phyloP scores from a whole-genome alignment of 108 stramenopile genomes.

The Pseudonitzschia pungens region DNA sequence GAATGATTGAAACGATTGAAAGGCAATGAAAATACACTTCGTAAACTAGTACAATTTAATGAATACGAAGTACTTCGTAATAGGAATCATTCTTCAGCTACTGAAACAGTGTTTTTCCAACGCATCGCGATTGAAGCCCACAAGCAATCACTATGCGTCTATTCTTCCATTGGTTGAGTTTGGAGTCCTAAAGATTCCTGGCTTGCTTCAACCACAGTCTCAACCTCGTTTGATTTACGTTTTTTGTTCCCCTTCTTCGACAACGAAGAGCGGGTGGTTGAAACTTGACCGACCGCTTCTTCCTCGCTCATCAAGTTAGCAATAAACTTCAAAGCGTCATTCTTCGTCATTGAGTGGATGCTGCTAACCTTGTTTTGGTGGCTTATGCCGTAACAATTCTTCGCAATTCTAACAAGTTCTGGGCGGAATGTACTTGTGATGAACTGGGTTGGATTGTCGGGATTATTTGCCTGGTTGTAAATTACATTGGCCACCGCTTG shows the following conservation, averaged over 20 bases:
- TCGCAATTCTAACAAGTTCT: constrained; percentile 91
- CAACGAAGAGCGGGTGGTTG: constrained; percentile 48
- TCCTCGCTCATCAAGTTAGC: constrained; percentile 90
- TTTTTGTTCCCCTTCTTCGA: constrained; percentile 11
- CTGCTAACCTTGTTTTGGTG: constrained; percentile 89
- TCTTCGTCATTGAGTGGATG: constrained; percentile 76
- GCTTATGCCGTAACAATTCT: constrained; percentile 85
- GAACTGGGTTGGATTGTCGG: constrained; percentile 96
- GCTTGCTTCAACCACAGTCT: neutral
- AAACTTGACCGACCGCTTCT: constrained; percentile 68
- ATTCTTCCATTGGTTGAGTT: constrained; percentile 4
- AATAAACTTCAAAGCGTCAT: constrained; percentile 86
- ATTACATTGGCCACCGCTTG: constrained; percentile 95
- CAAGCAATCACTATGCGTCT: neutral
- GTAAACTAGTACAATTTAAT: too few relatives aligned
- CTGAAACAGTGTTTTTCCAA: too few relatives aligned
- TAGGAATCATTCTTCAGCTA: too few relatives aligned
- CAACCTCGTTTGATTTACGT: constrained; percentile 4
- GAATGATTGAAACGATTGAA: too few relatives aligned
- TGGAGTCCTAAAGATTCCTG: neutral
- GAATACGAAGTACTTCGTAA: too few relatives aligned
- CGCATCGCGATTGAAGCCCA: too few relatives aligned
- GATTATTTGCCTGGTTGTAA: constrained; percentile 85
- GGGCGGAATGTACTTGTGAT: constrained; percentile 99
- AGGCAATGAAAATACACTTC: too few relatives aligned